Percentiles rank a stretch among this genome's conserved stretches.
These are phyloP conservation scores for Neofusicoccum umdonicola DNA, from an alignment of 2,329 filamentous ascomycete species.

Conservation along the genomic window DNA sequence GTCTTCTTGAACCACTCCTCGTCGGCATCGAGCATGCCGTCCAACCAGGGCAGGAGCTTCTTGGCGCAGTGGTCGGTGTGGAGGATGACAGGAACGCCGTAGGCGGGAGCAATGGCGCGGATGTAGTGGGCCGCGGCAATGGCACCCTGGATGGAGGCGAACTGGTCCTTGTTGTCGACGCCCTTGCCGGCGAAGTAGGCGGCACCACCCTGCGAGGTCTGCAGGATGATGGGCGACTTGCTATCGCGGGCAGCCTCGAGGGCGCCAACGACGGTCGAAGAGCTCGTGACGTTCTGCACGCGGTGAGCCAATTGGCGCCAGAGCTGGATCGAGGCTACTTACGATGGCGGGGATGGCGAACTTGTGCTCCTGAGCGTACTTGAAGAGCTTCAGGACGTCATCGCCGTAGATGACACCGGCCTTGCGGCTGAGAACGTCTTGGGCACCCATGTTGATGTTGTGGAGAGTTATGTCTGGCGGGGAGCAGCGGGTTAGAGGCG, in stretches of 20 bases:
- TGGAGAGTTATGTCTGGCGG: background rate
- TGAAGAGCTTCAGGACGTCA: conserved; percentile 70
- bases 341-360: conserved; percentile 82
- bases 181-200: conserved; percentile 55
- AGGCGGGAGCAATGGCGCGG: conserved; percentile 78
- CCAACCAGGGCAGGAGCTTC: conserved; percentile 89
- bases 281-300: conserved; percentile 78
- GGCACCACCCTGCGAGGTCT: conserved; percentile 89
- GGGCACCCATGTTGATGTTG: conserved; percentile 41
- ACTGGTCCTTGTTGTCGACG: conserved; percentile 58
- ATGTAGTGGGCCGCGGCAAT: conserved; percentile 87
- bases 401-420: conserved; percentile 63
- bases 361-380: conserved; percentile 82
- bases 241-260: conserved; percentile 93
- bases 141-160: conserved; percentile 82
- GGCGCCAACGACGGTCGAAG: conserved; percentile 77
- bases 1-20: conserved; percentile 93
- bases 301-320: background rate
- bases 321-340: conserved; percentile 19
- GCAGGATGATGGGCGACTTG: conserved; percentile 89
- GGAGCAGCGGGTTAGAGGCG: conserved; percentile 8
- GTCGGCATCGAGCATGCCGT: conserved; percentile 86
- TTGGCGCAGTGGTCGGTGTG: conserved; percentile 99
- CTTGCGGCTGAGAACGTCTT: conserved; percentile 61
- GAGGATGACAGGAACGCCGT: conserved; percentile 79